Percentiles rank a stretch among this genome's conserved stretches.
phyloP scores from a whole-genome alignment of 148 eudicot genomes.

The Silene uniflora region DNA sequence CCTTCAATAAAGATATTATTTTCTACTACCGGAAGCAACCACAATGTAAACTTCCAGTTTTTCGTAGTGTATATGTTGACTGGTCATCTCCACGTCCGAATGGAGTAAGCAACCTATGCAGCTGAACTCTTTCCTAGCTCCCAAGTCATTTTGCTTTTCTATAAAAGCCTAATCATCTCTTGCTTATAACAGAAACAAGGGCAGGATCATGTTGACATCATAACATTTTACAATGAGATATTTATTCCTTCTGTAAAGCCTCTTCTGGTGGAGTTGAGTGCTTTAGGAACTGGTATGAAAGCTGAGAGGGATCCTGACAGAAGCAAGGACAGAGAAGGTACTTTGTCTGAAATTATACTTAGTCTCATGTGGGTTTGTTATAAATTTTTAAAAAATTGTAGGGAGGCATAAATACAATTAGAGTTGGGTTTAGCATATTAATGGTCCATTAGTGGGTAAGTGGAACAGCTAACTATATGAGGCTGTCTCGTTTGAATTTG shows the following conservation, averaged over 20 bases:
- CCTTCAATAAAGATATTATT: conserved; percentile 70
- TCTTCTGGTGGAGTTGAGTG: conserved; percentile 73
- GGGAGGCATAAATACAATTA: neutral
- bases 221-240: conserved; percentile 86
- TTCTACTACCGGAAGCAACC: conserved; percentile 87
- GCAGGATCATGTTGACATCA: conserved; percentile 87
- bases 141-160: neutral
- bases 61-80: conserved; percentile 83
- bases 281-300: conserved; percentile 40
- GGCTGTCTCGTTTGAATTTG: neutral
- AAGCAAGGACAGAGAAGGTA: conserved; percentile 50
- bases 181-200: conserved; percentile 56
- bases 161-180: conserved; percentile 18
- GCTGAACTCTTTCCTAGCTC: conserved; percentile 1
- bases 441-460: neutral
- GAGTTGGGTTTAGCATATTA: neutral
- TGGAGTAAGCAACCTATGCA: conserved; percentile 46
- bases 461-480: neutral
- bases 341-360: conserved; percentile 5
- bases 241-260: conserved; percentile 88
- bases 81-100: conserved; percentile 62
- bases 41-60: conserved; percentile 84
- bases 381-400: neutral
- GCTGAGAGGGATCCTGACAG: conserved; percentile 42
- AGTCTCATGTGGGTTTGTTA: too few relatives aligned